Conservation (phyloP, 2,329 filamentous ascomycete genomes). For the Aspergillus uvarum region DNA sequence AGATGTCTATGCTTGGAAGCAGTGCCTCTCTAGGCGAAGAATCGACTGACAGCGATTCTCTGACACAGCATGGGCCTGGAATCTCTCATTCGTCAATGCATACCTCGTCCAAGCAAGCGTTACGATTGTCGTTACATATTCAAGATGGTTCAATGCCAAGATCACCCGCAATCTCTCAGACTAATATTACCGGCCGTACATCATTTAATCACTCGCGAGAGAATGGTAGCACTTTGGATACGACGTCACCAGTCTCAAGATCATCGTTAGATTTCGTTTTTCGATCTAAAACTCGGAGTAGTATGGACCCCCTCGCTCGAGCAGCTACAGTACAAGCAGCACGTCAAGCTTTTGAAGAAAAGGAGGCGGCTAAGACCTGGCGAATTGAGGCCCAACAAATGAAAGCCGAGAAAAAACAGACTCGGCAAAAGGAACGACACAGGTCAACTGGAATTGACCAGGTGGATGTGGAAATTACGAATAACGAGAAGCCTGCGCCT, state of each 20-base stretch:
- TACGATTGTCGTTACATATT: constrained; percentile 38
- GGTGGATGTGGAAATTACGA: constrained; percentile 13
- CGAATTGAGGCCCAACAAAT: constrained; percentile 55
- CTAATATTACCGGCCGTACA: constrained; percentile 51
- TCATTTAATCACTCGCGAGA: constrained; percentile 51
- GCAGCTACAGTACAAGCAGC: constrained; percentile 58
- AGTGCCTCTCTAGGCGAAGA: constrained; percentile 46
- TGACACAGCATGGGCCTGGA: constrained; percentile 24
- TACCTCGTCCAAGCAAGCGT: constrained; percentile 32
- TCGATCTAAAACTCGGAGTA: constrained; percentile 50
- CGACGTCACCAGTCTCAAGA: constrained; percentile 53
- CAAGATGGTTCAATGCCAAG: constrained; percentile 47
- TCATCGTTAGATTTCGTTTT: constrained; percentile 59
- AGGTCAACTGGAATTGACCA: constrained; percentile 25
- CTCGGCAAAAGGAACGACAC: constrained; percentile 44
- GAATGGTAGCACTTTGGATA: constrained; percentile 51
- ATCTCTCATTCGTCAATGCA: constrained; percentile 29
- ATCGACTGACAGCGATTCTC: constrained; percentile 47
- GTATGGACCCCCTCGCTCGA: constrained; percentile 54
- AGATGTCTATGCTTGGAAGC: constrained; percentile 49
- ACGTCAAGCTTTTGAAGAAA: constrained; percentile 58
- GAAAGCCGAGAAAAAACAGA: constrained; percentile 48
- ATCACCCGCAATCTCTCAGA: constrained; percentile 53
- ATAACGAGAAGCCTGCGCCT: constrained; percentile 18
- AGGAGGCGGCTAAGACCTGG: constrained; percentile 57